phyloP scores from a whole-genome alignment of 2,329 filamentous ascomycete genomes.

The Thelonectria rubi region DNA sequence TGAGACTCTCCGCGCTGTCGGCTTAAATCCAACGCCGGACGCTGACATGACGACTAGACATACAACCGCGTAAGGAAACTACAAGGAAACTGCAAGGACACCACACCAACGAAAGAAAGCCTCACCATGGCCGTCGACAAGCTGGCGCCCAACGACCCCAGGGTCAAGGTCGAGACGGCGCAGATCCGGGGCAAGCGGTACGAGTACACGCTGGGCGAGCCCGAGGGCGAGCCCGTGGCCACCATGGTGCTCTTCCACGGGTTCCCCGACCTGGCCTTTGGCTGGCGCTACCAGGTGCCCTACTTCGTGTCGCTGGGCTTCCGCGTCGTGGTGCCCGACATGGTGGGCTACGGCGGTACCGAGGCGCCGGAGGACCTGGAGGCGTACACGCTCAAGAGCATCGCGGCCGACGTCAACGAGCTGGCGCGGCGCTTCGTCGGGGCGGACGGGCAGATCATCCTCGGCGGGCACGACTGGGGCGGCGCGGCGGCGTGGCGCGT shows the following conservation, averaged over 20 bases:
- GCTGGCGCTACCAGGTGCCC: constrained; percentile 92
- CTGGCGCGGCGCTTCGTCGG: constrained; percentile 67
- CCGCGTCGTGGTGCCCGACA: constrained; percentile 84
- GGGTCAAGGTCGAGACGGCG: constrained; percentile 71
- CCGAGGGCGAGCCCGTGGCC: constrained; percentile 53
- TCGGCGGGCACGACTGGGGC: constrained; percentile 96
- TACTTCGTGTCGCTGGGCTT: constrained; percentile 75
- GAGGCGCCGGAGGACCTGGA: constrained; percentile 69
- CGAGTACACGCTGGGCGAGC: constrained; percentile 67
- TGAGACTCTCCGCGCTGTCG: neutral
- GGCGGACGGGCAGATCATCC: constrained; percentile 66
- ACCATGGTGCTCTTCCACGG: constrained; percentile 73
- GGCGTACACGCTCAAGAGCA: constrained; percentile 76
- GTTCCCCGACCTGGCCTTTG: constrained; percentile 83
- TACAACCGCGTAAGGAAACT: neutral
- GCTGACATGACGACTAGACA: constrained; percentile 4
- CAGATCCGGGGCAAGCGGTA: constrained; percentile 76
- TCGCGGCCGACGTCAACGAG: constrained; percentile 78
- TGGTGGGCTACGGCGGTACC: constrained; percentile 86
- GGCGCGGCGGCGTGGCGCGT: constrained; percentile 79
- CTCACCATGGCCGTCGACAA: constrained; percentile 65
- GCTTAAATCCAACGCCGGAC: neutral
- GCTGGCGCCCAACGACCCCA: constrained; percentile 71
- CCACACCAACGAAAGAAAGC: neutral
- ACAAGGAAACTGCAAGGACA: no score